Percentiles rank a stretch among this genome's conserved stretches.
Evolutionary conservation across 352 stramenopile species (phyloP).

Genomic region (Globisporangium nagaii): DNA sequence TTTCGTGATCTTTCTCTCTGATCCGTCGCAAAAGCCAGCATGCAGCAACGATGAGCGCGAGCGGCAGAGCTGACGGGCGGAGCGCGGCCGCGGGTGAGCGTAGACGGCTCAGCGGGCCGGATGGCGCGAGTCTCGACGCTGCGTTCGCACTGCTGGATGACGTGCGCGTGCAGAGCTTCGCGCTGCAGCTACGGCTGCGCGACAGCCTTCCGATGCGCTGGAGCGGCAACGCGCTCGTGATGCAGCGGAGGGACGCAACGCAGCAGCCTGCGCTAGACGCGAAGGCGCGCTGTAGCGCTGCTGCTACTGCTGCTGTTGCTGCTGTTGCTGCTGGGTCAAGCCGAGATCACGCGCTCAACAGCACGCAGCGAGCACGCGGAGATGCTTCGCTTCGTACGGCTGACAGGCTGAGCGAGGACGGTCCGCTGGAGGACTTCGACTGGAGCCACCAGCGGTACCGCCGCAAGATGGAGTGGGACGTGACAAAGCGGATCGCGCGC

Average conservation of each 20-base stretch:
- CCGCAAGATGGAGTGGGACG: slow-evolving; percentile 60
- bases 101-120: too few relatives aligned
- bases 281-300: neutral
- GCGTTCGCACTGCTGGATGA: slow-evolving; percentile 56
- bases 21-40: neutral
- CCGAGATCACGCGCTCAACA: neutral
- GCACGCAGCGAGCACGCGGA: neutral
- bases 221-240: slow-evolving; percentile 38
- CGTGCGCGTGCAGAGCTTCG: slow-evolving; percentile 36
- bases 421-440: neutral
- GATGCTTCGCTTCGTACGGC: neutral
- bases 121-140: slow-evolving; percentile 22
- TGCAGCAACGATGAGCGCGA: neutral
- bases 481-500: slow-evolving; percentile 58
- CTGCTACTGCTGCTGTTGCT: too few relatives aligned
- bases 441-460: slow-evolving; percentile 25
- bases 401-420: neutral
- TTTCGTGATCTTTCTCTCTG: too few relatives aligned
- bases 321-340: neutral
- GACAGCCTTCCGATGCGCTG: slow-evolving; percentile 47
- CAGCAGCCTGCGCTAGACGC: neutral
- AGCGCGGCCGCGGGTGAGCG: neutral
- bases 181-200: slow-evolving; percentile 39
- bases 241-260: slow-evolving; percentile 15
- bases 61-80: neutral